phyloP scores from a whole-genome alignment of 306 rosid species.

The Acacia acuminata region DNA sequence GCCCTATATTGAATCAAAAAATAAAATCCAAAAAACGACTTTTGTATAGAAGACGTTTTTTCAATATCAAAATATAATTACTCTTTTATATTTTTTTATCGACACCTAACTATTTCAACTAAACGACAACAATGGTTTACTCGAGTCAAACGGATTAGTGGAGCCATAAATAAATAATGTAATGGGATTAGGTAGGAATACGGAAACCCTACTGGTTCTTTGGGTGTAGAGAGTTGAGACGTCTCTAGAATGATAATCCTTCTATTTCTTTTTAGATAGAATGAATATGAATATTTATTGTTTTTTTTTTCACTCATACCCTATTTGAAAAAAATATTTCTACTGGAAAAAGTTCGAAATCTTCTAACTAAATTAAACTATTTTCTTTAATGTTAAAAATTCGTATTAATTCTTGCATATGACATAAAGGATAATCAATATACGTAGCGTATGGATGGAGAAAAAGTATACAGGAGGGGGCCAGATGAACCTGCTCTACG shows the following conservation, averaged over 20 bases:
- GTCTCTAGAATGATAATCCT: neutral
- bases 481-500: neutral
- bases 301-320: no score
- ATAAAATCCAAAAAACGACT: no score
- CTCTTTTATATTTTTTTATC: neutral
- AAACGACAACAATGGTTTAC: slow-evolving; percentile 39
- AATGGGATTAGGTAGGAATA: slow-evolving; percentile 41
- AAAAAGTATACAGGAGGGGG: no score
- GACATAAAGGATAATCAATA: neutral
- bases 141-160: slow-evolving; percentile 40
- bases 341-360: no score
- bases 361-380: no score
- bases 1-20: no score
- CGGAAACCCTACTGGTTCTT: neutral
- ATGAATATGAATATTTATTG: no score
- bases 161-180: slow-evolving; percentile 18
- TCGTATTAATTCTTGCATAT: no score
- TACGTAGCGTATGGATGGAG: neutral
- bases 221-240: slow-evolving; percentile 18
- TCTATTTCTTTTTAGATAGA: neutral
- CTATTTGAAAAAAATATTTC: no score
- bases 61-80: no score
- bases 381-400: no score
- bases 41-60: no score
- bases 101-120: neutral